Conservation (phyloP, 495 filamentous ascomycete genomes). For the Parathielavia hyrcaniae region DNA sequence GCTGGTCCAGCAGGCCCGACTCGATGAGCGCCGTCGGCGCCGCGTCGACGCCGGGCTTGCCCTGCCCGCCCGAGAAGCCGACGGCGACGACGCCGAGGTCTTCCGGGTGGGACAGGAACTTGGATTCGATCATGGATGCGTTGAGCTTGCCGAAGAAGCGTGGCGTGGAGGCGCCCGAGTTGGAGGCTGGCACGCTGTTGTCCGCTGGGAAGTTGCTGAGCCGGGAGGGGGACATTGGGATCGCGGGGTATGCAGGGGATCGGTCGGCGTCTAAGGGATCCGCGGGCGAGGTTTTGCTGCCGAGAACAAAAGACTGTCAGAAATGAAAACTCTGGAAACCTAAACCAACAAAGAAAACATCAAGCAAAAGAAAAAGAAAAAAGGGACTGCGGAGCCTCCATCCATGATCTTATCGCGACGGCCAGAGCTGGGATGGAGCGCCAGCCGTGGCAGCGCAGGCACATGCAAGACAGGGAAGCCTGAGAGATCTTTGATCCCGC, state of each 20-base stretch:
- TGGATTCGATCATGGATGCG: constrained; percentile 68
- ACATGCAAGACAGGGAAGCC: constrained; percentile 8
- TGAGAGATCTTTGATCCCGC: neutral
- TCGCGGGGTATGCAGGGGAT: neutral
- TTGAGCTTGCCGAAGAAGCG: constrained; percentile 34
- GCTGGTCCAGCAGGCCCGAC: constrained; percentile 75
- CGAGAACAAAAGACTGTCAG: constrained; percentile 2
- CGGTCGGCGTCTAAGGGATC: neutral
- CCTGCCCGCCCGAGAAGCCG: constrained; percentile 95
- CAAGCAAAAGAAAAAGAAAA: neutral
- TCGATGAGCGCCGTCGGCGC: constrained; percentile 88
- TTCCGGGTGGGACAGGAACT: constrained; percentile 70
- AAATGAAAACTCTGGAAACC: neutral
- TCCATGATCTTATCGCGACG: neutral
- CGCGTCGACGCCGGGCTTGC: constrained; percentile 87
- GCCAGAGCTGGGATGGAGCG: neutral
- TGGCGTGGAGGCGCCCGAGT: constrained; percentile 10
- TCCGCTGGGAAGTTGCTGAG: constrained; percentile 8
- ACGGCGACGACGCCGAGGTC: constrained; percentile 91
- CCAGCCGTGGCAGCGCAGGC: neutral
- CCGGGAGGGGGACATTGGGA: constrained; percentile 16
- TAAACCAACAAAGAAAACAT: neutral
- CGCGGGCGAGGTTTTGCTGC: neutral
- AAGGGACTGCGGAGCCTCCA: neutral
- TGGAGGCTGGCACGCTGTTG: constrained; percentile 9